These are phyloP conservation scores for Arthrobotrys pseudoclavata DNA, from an alignment of 2,329 filamentous ascomycete genomes.

Conservation along the genomic window DNA sequence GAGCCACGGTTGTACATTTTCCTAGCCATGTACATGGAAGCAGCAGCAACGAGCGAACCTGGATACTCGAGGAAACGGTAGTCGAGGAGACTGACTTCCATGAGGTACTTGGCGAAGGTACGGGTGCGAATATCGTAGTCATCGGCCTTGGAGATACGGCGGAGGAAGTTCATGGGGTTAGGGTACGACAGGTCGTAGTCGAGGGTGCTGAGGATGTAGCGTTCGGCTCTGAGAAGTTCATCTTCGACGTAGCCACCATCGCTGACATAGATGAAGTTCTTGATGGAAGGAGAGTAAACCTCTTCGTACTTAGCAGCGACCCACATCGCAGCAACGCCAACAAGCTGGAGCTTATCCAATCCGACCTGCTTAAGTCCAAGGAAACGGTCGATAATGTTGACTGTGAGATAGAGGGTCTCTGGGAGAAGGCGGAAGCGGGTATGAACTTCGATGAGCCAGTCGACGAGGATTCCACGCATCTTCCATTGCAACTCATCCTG, in stretches of 20 bases:
- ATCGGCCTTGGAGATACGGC: constrained; percentile 98
- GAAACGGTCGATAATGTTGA: constrained; percentile 99
- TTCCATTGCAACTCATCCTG: constrained; percentile 98
- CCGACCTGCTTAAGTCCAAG: constrained; percentile 95
- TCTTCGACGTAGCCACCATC: constrained; percentile 96
- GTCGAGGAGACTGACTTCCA: constrained; percentile 96
- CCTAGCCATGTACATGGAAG: constrained; percentile 93
- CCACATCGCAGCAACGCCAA: constrained; percentile 99
- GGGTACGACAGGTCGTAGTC: constrained; percentile 98
- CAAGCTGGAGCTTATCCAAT: constrained; percentile 93
- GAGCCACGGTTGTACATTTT: constrained; percentile 89
- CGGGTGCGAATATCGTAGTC: constrained; percentile 99
- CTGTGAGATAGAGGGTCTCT: constrained; percentile 94
- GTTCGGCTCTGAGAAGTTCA: constrained; percentile 96
- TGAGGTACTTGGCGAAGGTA: constrained; percentile 95
- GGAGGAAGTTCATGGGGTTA: constrained; percentile 99
- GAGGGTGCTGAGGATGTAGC: constrained; percentile 89
- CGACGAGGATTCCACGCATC: constrained; percentile 95
- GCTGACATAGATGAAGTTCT: constrained; percentile 96
- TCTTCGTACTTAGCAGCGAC: constrained; percentile 99
- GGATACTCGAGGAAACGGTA: constrained; percentile 92
- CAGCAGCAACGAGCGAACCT: constrained; percentile 90
- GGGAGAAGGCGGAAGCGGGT: constrained; percentile 95
- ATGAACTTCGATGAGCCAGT: constrained; percentile 99
- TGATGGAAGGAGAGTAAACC: constrained; percentile 94